phyloP scores from a whole-genome alignment of 805 yeast genomes.

The Saccharomycopsis lassenensis region DNA sequence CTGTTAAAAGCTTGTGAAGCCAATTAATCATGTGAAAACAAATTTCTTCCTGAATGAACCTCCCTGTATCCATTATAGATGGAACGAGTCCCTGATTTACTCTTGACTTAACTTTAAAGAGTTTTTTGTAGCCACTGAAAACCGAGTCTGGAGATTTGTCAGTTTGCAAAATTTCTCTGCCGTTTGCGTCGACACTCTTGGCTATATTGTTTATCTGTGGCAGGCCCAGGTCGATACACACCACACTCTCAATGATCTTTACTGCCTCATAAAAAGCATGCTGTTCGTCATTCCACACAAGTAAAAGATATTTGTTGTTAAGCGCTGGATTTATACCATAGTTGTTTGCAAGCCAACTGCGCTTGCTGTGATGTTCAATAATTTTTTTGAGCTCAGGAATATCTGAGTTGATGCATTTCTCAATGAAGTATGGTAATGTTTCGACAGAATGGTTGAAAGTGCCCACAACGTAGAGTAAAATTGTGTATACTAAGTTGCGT shows the following conservation, averaged over 20 bases:
- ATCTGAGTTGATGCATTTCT: slow-evolving; percentile 4
- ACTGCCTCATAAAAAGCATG: slow-evolving; percentile 52
- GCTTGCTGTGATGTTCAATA: not conserved
- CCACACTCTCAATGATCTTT: slow-evolving; percentile 32
- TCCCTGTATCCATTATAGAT: slow-evolving; percentile 2
- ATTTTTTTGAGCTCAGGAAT: slow-evolving; percentile 6
- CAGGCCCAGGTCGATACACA: too few species aligned
- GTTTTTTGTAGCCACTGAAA: slow-evolving; percentile 4
- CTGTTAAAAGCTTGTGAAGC: slow-evolving; percentile 7
- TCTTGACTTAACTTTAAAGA: not conserved
- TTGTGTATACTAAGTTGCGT: slow-evolving; percentile 31
- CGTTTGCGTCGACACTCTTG: slow-evolving; percentile 41
- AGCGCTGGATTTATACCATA: slow-evolving; percentile 10
- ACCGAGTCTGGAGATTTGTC: slow-evolving; percentile 2
- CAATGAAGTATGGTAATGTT: slow-evolving; percentile 8
- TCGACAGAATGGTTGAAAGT: slow-evolving; percentile 13
- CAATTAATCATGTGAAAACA: slow-evolving; percentile 9
- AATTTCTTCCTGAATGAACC: slow-evolving; percentile 11
- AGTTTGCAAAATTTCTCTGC: slow-evolving; percentile 34
- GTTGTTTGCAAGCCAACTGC: slow-evolving; percentile 9
- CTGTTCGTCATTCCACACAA: slow-evolving; percentile 73
- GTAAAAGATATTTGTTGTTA: slow-evolving; percentile 32
- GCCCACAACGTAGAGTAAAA: slow-evolving; percentile 22
- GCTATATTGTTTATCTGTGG: too few species aligned
- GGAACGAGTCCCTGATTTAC: slow-evolving; percentile 9